Evolutionary conservation across 225 moss, liverwort and hornwort genomes (phyloP).

Genomic region (Pseudisothecium myosuroides): DNA sequence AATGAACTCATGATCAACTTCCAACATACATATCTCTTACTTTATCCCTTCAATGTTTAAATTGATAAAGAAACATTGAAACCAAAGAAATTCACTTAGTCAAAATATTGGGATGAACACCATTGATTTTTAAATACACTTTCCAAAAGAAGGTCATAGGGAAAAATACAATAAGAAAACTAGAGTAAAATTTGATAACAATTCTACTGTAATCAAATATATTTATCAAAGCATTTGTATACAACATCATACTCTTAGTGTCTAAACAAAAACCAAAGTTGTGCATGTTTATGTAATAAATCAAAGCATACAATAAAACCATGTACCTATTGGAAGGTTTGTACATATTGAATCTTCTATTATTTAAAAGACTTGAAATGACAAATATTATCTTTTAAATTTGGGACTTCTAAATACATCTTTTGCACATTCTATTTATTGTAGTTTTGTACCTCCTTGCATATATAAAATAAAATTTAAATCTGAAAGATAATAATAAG

Average conservation of each 20-base stretch:
- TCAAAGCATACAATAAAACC: not conserved
- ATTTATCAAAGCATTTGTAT: not conserved
- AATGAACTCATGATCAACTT: not conserved
- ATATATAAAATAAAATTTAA: not conserved
- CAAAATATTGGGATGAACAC: fast-evolving
- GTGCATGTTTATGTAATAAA: not conserved
- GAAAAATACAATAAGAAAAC: not conserved
- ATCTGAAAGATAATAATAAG: not conserved
- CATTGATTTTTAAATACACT: too few relatives aligned
- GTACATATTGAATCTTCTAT: too few relatives aligned
- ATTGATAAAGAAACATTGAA: not conserved
- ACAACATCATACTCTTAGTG: not conserved
- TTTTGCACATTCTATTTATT: not conserved
- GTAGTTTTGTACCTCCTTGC: not conserved
- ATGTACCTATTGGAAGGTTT: fast-evolving
- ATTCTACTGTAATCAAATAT: not conserved
- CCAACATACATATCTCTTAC: not conserved
- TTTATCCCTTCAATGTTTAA: not conserved
- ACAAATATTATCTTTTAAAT: not conserved
- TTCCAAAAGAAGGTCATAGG: fast-evolving
- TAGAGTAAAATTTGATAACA: fast-evolving
- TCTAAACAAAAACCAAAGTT: not conserved
- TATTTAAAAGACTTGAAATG: fast-evolving
- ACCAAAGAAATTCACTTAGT: not conserved
- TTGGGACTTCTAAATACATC: not conserved